Percentiles rank a stretch among this genome's conserved stretches.
Evolutionary conservation across 2,329 filamentous ascomycete genomes (phyloP).

Genomic region (Cladorrhinum sp.): DNA sequence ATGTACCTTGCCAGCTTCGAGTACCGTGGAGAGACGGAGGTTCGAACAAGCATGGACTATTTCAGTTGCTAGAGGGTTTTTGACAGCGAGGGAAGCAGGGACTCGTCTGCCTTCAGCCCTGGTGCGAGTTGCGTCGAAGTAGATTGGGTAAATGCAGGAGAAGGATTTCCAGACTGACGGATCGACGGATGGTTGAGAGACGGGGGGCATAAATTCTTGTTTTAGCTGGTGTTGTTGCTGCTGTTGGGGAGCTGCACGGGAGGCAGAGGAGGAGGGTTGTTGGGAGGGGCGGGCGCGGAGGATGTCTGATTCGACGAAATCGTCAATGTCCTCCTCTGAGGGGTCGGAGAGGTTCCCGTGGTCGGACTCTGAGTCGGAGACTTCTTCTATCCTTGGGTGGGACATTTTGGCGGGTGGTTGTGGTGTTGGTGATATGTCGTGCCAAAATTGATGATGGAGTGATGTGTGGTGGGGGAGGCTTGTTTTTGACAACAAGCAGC

Average conservation of each 20-base stretch:
- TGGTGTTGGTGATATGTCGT: neutral
- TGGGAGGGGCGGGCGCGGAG: slow-evolving; percentile 42
- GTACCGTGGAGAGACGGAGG: slow-evolving; percentile 68
- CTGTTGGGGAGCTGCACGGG: neutral
- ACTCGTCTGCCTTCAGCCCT: slow-evolving; percentile 82
- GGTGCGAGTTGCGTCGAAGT: slow-evolving; percentile 78
- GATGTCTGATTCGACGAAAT: slow-evolving; percentile 58
- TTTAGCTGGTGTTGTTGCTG: slow-evolving; percentile 17
- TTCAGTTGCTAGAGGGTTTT: slow-evolving; percentile 82
- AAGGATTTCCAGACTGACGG: slow-evolving; percentile 66
- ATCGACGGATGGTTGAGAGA: slow-evolving; percentile 42
- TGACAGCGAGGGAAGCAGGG: slow-evolving; percentile 65
- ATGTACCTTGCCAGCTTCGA: slow-evolving; percentile 89
- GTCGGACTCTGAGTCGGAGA: slow-evolving; percentile 74
- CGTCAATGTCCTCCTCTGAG: slow-evolving; percentile 77
- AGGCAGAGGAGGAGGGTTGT: slow-evolving; percentile 29
- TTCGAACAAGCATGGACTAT: slow-evolving; percentile 81
- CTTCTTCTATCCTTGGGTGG: slow-evolving; percentile 86
- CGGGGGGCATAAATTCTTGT: slow-evolving; percentile 6
- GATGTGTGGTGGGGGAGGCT: neutral
- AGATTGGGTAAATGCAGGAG: slow-evolving; percentile 90
- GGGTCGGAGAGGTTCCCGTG: slow-evolving; percentile 75
- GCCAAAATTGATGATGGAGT: neutral
- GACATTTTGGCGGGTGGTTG: slow-evolving; percentile 40
- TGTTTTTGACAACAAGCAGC: neutral